phyloP scores from a whole-genome alignment of 257 asterid species.

The Solanum corneliomulleri region DNA sequence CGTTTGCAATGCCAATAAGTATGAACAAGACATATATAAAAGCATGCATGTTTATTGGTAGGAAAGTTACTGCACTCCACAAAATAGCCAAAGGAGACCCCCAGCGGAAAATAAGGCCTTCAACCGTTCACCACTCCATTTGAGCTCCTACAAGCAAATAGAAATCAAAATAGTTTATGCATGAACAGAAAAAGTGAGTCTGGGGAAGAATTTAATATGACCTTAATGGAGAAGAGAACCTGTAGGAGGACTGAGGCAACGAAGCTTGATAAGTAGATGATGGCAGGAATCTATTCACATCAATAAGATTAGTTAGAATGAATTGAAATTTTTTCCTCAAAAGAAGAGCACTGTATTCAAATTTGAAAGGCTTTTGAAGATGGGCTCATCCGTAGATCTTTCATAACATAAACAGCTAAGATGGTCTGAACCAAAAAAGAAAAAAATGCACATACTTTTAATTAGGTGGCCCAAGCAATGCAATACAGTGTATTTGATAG shows the following conservation, averaged over 20 bases:
- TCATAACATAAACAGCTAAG: slow-evolving; percentile 78
- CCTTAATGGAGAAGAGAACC: slow-evolving; percentile 20
- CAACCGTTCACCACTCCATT: slow-evolving; percentile 51
- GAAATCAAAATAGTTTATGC: neutral
- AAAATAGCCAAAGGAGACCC: slow-evolving; percentile 67
- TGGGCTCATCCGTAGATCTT: slow-evolving; percentile 71
- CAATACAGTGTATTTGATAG: neutral
- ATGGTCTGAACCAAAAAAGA: slow-evolving; percentile 33
- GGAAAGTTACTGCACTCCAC: slow-evolving; percentile 49
- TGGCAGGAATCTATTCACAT: slow-evolving; percentile 62
- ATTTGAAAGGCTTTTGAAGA: slow-evolving; percentile 50
- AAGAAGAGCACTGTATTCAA: neutral
- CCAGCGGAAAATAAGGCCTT: slow-evolving; percentile 55
- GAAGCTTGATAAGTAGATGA: slow-evolving; percentile 71
- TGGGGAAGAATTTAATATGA: neutral
- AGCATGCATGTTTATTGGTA: slow-evolving; percentile 46
- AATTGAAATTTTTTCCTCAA: neutral
- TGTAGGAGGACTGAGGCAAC: slow-evolving; percentile 58
- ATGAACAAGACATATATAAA: slow-evolving; percentile 47
- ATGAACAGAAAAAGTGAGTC: neutral
- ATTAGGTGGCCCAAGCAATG: neutral
- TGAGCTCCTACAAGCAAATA: slow-evolving; percentile 39
- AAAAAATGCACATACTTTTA: neutral
- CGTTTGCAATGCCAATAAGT: slow-evolving; percentile 69
- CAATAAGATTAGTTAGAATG: neutral